These are phyloP conservation scores for Sergeia podlipaevii DNA, from an alignment of 208 protist genomes.

Conservation along the genomic window DNA sequence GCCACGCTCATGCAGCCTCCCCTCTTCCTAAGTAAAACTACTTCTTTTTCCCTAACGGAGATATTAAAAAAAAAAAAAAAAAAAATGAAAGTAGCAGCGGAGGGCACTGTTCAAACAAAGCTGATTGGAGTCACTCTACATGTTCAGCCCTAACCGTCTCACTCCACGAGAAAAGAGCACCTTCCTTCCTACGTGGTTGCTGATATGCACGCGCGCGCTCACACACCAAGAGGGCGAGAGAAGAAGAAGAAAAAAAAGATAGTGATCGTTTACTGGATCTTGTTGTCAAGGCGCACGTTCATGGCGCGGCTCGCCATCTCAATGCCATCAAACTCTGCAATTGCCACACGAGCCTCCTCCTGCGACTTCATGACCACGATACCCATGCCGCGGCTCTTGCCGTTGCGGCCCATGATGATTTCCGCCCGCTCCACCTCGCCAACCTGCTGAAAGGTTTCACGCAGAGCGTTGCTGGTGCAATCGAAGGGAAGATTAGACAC, in stretches of 20 bases:
- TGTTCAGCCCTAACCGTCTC: too few species aligned
- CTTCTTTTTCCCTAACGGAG: too few species aligned
- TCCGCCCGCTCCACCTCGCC: constrained; percentile 72
- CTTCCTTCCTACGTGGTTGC: too few species aligned
- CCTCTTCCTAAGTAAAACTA: too few species aligned
- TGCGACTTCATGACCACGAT: constrained; percentile 75
- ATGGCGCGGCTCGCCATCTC: constrained; percentile 81
- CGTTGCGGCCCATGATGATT: constrained; percentile 65
- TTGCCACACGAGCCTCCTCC: constrained; percentile 59
- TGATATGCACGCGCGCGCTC: too few species aligned
- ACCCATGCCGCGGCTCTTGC: constrained; percentile 72
- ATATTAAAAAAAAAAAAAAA: too few species aligned
- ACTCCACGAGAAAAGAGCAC: too few species aligned
- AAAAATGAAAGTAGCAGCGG: too few species aligned
- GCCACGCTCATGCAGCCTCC: too few species aligned
- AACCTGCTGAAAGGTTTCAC: constrained; percentile 81
- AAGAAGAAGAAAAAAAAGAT: constrained; percentile 6
- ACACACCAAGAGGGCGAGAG: too few species aligned
- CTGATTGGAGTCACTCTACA: too few species aligned
- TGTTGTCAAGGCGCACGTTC: constrained; percentile 78
- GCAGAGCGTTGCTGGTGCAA: constrained; percentile 61
- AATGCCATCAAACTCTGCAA: constrained; percentile 84
- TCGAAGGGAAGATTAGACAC: constrained; percentile 84
- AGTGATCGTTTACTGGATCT: constrained; percentile 14
- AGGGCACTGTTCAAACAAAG: too few species aligned